Base-by-base conservation (phyloP, 495 filamentous ascomycete genomes). In the Neohortaea acidophila region DNA sequence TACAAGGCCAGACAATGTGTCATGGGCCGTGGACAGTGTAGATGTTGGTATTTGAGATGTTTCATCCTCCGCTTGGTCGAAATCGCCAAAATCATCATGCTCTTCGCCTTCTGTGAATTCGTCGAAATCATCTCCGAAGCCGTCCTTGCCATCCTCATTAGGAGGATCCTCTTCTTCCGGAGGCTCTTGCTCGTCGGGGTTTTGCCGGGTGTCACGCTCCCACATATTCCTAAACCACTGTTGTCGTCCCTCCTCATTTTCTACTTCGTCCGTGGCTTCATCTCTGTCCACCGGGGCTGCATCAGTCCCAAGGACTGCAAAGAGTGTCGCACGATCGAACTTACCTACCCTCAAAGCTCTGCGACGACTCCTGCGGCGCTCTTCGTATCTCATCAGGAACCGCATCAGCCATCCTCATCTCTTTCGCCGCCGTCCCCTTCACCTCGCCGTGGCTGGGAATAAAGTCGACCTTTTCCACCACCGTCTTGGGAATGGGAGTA, bases 61-160 rank as follows among this genome's bases (percentile, higher is more conserved):
- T 35, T 55, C 45, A 48, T 55, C 51, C 37, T 66, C 65, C 43
- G 61, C 83, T 51, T 87, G 82, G 52, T 81, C 83, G 62, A 96
- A 96, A 57, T 92, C 84, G 34, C 75, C 83, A 67, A 87, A 87
- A 58, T 89, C 84, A 45, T 73, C 72, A 28, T 67, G 67, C 46
- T 73, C 70, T 38, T 76, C 74, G 37, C 68, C 70, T 27, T 84
- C 84, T 54, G 86, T 85, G 55, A 96, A 94, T 51, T 94, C 86
- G 59, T 94, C 89, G 70, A 96, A 94, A 43, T 92, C 86, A 53
- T 89, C 86, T 41, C 79, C 81, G 61, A 79, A 78, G 14, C 68
- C 69, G 17, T 65, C 56, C 19, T 58, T 57, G 41, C 61, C 54
- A 31, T 52, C 52, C 19, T 59, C 60, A 34, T 54, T 52, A 33